Percentiles rank a stretch among this genome's conserved stretches.
These are phyloP conservation scores for Crucihimalaya himalaica DNA, from an alignment of 345 rosid genomes.

Conservation along the genomic window DNA sequence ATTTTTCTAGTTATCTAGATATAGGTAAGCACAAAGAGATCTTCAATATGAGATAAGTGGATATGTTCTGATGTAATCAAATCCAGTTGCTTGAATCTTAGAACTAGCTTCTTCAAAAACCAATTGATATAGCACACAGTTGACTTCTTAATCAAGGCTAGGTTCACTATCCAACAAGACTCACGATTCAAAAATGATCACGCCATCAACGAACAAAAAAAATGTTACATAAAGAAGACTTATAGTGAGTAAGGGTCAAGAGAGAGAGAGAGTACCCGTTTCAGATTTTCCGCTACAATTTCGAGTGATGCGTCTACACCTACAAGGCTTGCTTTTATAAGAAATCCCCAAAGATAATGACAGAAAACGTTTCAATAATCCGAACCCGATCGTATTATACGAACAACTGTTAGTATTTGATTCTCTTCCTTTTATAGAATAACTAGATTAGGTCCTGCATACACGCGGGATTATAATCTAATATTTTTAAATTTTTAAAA, in stretches of 20 bases:
- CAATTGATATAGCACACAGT: background rate
- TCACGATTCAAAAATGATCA: background rate
- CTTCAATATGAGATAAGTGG: background rate
- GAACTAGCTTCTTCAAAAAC: background rate
- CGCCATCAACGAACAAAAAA: background rate
- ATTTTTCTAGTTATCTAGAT: background rate
- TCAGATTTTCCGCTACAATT: background rate
- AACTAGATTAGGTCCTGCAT: no score
- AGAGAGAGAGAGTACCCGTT: constrained; percentile 1
- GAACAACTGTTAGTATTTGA: background rate
- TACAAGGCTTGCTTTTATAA: background rate
- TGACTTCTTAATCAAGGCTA: background rate
- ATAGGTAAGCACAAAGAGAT: background rate
- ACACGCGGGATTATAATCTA: no score
- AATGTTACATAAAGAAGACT: background rate
- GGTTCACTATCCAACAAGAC: background rate
- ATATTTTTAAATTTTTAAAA: no score
- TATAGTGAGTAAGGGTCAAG: background rate
- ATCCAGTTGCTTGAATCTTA: background rate
- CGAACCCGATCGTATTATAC: background rate
- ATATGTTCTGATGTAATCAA: background rate
- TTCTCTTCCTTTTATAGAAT: constrained; percentile 4
- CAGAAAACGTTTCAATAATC: background rate
- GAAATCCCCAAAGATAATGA: background rate
- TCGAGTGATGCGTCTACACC: background rate